phyloP scores from a whole-genome alignment of 441 rosid genomes.

The Euphorbia celastroides region DNA sequence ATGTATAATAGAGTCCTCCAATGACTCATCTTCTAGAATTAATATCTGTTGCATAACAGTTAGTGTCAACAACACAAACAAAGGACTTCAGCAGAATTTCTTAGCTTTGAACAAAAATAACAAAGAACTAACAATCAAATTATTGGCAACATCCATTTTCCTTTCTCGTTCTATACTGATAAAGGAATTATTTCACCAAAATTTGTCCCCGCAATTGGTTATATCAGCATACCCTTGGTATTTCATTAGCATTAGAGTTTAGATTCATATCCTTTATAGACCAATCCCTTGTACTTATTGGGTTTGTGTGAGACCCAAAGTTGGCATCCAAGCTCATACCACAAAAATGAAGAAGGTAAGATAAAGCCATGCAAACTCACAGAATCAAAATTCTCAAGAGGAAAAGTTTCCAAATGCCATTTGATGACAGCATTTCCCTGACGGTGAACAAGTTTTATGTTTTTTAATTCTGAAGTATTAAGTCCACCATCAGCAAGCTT shows the following conservation, averaged over 20 bases:
- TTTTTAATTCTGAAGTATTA: conserved; percentile 43
- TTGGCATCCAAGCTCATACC: too few relatives aligned
- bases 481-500: conserved; percentile 78
- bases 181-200: too few relatives aligned
- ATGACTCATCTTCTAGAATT: conserved; percentile 93
- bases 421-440: conserved; percentile 84
- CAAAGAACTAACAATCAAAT: too few relatives aligned
- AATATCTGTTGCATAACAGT: conserved; percentile 70
- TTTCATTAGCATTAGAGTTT: too few relatives aligned
- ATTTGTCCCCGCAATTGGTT: too few relatives aligned
- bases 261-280: not conserved
- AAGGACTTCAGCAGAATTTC: too few relatives aligned
- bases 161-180: too few relatives aligned
- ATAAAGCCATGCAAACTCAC: conserved; percentile 44
- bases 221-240: too few relatives aligned
- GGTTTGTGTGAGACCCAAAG: not conserved
- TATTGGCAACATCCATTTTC: too few relatives aligned
- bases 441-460: conserved; percentile 74
- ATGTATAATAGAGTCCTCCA: conserved; percentile 90
- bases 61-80: too few relatives aligned
- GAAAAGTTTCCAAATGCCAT: conserved; percentile 79
- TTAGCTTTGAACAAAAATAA: too few relatives aligned
- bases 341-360: not conserved
- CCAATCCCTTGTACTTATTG: not conserved
- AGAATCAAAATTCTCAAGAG: conserved; percentile 89